Conservation (phyloP, 257 asterid genomes). For the Lycium ferocissimum region DNA sequence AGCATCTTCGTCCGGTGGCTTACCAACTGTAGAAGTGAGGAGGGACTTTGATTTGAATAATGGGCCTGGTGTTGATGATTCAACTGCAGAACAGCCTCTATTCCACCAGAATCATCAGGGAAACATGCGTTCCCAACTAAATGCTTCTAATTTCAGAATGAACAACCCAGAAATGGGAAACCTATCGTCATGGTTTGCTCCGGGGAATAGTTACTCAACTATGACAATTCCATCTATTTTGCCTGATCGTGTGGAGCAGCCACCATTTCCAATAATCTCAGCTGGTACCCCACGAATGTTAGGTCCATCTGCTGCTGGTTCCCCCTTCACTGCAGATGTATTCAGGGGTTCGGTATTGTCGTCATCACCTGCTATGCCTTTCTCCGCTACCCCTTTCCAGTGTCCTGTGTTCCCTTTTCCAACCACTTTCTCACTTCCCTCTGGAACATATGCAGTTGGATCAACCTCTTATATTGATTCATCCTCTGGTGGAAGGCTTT, state of each 20-base stretch:
- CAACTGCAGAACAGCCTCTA: conserved; percentile 43
- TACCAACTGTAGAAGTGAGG: conserved; percentile 42
- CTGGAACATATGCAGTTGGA: conserved; percentile 48
- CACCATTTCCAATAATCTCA: conserved; percentile 60
- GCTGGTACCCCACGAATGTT: conserved; percentile 65
- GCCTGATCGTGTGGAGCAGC: conserved; percentile 69
- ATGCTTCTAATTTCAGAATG: conserved; percentile 50
- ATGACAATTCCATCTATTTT: conserved; percentile 58
- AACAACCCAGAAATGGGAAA: conserved; percentile 56
- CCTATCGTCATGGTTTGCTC: conserved; percentile 76
- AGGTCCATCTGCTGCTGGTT: conserved; percentile 36
- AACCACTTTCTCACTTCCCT: conserved; percentile 40
- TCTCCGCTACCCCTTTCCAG: conserved; percentile 48
- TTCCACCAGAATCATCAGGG: conserved; percentile 40
- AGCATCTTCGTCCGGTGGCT: conserved; percentile 37
- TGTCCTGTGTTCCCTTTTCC: conserved; percentile 45
- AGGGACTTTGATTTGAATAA: conserved; percentile 61
- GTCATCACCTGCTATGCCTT: conserved; percentile 53
- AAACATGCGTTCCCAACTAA: conserved; percentile 51
- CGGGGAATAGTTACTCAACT: conserved; percentile 65
- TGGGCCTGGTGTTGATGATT: conserved; percentile 57
- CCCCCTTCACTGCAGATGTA: conserved; percentile 43
- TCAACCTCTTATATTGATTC: conserved; percentile 60
- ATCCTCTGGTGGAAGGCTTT: conserved; percentile 58
- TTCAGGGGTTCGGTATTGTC: conserved; percentile 51